Base-by-base conservation (phyloP, 768 basidiomycete species). In the Rhodotorula diobovata region DNA sequence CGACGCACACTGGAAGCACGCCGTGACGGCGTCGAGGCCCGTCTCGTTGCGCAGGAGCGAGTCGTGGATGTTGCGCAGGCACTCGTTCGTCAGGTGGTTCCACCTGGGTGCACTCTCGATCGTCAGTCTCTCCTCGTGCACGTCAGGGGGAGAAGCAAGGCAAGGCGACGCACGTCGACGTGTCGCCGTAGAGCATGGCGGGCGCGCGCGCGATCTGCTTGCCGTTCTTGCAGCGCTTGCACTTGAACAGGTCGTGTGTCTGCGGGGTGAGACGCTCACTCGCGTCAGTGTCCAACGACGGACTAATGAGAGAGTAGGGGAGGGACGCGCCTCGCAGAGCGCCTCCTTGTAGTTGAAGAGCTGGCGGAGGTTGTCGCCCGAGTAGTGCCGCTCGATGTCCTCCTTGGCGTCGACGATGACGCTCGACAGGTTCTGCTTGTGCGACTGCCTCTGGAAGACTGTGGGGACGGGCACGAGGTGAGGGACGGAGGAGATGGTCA, bases 401-500 rank as follows among this genome's bases (percentile, higher is more conserved):
- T 95, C 91, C 77, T 93, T 93, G 80, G 95, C 93, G 77, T 99
- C 95, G 30, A 99, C 94, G 6, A 98, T 93, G n/a, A 93, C 93
- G 1, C 93, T 93, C 0, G 96, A 98, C 20, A 98, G 86, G 4
- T 94, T 91, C 80, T 95, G 93, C 80, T 99, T 99, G 75, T 88
- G 90, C 23, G 90, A 93, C 81, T 99, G 96, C 57, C 96, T 85
- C 80, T 99, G 96, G 81, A 97, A 98, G 74, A 98, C 95, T 72
- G 70, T 57, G 23, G 4, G n/a, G n/a, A n/a, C n/a, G n/a, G n/a
- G n/a, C n/a, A n/a, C n/a, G n/a, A n/a, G n/a, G 68, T 48, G 51
- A 25, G 11, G 50, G 6, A 12, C 0, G 18, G 10, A 30, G 21
- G 4, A 56, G 41, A 50, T 9, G 34, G 56, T n/a, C 46, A 25